phyloP scores from a whole-genome alignment of 2,329 filamentous ascomycete genomes.

The Ceratocystis harringtonii region DNA sequence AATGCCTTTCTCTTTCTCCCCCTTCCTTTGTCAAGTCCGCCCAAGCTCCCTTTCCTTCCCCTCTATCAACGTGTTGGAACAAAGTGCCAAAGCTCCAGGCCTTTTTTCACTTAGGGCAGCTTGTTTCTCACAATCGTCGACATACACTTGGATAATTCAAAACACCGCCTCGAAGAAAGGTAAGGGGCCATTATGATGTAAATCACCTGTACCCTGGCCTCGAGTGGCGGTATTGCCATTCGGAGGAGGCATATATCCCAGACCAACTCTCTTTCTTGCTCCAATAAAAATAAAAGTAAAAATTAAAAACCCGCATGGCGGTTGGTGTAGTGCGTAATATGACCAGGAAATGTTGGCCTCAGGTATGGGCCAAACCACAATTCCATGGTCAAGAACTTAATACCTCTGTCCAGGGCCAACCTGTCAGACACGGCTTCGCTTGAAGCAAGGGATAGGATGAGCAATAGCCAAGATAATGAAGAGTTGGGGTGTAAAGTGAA shows the following conservation, averaged over 20 bases:
- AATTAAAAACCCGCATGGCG: too few species aligned
- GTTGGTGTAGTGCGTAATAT: not conserved
- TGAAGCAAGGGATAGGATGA: not conserved
- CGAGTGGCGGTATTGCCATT: not conserved
- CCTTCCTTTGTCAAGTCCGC: not conserved
- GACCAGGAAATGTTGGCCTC: not conserved
- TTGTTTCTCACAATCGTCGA: not conserved
- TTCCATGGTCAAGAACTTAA: not conserved
- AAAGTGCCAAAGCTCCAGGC: not conserved
- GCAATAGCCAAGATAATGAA: not conserved
- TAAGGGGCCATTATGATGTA: not conserved
- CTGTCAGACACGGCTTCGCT: not conserved
- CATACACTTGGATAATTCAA: not conserved
- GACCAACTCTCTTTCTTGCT: not conserved
- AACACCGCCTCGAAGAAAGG: not conserved
- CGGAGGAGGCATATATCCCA: not conserved
- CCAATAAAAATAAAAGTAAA: too few species aligned
- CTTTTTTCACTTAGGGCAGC: not conserved
- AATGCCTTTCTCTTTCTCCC: not conserved
- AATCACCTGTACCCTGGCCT: not conserved
- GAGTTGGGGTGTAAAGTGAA: conserved; percentile 2
- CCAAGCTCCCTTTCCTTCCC: not conserved
- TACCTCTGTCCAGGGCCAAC: not conserved
- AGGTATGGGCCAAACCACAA: not conserved
- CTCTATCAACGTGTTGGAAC: too few species aligned